Conservation (phyloP, 1,284 basidiomycete genomes). For the Exsudoporus floridanus region DNA sequence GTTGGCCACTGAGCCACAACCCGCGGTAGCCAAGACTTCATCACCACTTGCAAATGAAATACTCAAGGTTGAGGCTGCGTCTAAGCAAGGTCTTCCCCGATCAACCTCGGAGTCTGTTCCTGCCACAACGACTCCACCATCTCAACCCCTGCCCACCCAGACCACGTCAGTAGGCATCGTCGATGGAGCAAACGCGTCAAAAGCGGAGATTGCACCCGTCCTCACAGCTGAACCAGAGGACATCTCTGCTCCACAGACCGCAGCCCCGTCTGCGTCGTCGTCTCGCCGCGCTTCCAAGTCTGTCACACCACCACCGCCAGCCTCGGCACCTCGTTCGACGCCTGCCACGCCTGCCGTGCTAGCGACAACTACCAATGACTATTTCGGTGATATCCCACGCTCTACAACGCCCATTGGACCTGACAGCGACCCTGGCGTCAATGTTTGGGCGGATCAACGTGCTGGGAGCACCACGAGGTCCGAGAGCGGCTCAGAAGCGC, state of each 20-base stretch:
- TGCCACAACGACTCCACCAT: constrained; percentile 14
- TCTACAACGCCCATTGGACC: constrained; percentile 26
- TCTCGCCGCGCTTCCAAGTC: constrained; percentile 22
- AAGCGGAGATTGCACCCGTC: constrained; percentile 15
- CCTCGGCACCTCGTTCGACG: constrained; percentile 18
- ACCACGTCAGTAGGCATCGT: constrained; percentile 4
- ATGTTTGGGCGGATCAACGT: constrained; percentile 31
- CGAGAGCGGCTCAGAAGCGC: constrained; percentile 21
- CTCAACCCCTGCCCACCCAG: constrained; percentile 3
- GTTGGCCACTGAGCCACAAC: constrained; percentile 26
- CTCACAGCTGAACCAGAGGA: constrained; percentile 34
- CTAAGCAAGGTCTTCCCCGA: constrained; percentile 21
- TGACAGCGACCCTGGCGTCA: constrained; percentile 25
- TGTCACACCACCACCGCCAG: constrained; percentile 11
- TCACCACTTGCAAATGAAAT: constrained; percentile 34
- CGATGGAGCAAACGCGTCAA: constrained; percentile 2
- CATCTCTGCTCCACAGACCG: constrained; percentile 10
- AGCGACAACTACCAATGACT: constrained; percentile 1
- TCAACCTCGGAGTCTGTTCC: constrained; percentile 14
- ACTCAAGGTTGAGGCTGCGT: constrained; percentile 12
- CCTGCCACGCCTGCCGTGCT: constrained; percentile 28
- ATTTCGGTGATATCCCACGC: constrained; percentile 32
- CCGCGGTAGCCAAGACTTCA: constrained; percentile 22
- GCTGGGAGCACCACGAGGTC: constrained; percentile 8
- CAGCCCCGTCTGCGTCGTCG: constrained; percentile 7